Percentiles rank a stretch among this genome's conserved stretches.
phyloP scores from a whole-genome alignment of 305 asterid species.

The Fraxinus angustifolia region DNA sequence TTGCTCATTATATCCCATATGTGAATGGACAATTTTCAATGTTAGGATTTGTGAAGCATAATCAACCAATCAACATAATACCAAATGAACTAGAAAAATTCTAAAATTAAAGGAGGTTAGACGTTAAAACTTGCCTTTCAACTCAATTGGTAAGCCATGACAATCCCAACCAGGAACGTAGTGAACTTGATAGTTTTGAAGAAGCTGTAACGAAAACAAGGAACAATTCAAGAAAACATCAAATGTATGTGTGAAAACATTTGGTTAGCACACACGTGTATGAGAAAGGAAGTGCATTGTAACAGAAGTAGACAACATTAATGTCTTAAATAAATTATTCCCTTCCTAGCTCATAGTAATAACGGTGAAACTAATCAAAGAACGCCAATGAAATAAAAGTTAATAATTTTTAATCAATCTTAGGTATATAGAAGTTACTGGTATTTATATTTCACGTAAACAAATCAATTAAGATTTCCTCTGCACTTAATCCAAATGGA shows the following conservation, averaged over 20 bases:
- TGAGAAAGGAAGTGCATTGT: not conserved
- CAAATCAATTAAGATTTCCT: not conserved
- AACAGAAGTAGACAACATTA: constrained; percentile 8
- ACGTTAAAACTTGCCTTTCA: constrained; percentile 66
- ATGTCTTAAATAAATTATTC: constrained; percentile 7
- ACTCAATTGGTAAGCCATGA: constrained; percentile 97
- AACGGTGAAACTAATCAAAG: not conserved
- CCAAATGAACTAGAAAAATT: constrained; percentile 12
- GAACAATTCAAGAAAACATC: constrained; percentile 1
- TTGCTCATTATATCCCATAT: not conserved
- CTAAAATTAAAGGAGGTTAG: not conserved
- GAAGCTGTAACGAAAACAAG: constrained; percentile 57
- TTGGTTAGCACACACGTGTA: constrained; percentile 7
- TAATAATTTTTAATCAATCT: not conserved
- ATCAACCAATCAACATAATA: constrained; percentile 13
- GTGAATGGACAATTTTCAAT: not conserved
- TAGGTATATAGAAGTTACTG: not conserved
- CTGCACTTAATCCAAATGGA: not conserved
- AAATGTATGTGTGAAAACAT: not conserved
- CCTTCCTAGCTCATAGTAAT: not conserved
- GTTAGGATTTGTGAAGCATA: constrained; percentile 4
- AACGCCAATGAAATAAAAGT: not conserved
- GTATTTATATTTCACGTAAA: not conserved
- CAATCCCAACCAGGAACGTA: constrained; percentile 99
- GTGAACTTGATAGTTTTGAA: constrained; percentile 79